Evolutionary conservation across 2,329 filamentous ascomycete species (phyloP).

Genomic region (Epichloe sylvatica): DNA sequence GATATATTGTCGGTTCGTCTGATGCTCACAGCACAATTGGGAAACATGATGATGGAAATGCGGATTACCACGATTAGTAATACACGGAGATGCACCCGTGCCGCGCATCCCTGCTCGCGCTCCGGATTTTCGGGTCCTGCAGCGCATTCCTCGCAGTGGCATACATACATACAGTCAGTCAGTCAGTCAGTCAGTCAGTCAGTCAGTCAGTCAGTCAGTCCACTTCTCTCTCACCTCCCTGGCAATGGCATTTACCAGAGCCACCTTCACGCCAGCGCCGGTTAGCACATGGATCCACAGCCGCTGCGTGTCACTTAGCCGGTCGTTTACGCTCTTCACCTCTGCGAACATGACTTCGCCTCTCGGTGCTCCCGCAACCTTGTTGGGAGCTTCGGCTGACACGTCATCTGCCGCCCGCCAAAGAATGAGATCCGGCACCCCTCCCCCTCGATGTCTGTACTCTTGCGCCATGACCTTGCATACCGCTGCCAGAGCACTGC

Average conservation of each 20-base stretch:
- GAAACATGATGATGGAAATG: too few relatives aligned
- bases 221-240: conserved; percentile 33
- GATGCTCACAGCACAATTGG: too few relatives aligned
- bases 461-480: conserved; percentile 95
- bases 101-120: conserved; percentile 2
- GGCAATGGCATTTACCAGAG: conserved; percentile 55
- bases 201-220: conserved; percentile 11
- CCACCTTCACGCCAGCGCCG: conserved; percentile 71
- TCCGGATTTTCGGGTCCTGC: conserved; percentile 1
- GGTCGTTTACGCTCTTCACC: conserved; percentile 78
- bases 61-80: too few relatives aligned
- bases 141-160: background rate
- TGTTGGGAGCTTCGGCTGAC: conserved; percentile 3
- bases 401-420: conserved; percentile 43
- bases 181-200: too few relatives aligned
- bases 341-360: conserved; percentile 62
- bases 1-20: too few relatives aligned
- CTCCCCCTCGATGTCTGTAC: conserved; percentile 67
- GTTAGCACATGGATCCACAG: conserved; percentile 93
- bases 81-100: background rate
- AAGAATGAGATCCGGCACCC: conserved; percentile 83
- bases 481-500: conserved; percentile 65
- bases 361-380: conserved; percentile 21
- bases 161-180: background rate
- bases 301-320: conserved; percentile 86